Conservation (phyloP, 441 rosid species). For the Aquilaria agallochum region DNA sequence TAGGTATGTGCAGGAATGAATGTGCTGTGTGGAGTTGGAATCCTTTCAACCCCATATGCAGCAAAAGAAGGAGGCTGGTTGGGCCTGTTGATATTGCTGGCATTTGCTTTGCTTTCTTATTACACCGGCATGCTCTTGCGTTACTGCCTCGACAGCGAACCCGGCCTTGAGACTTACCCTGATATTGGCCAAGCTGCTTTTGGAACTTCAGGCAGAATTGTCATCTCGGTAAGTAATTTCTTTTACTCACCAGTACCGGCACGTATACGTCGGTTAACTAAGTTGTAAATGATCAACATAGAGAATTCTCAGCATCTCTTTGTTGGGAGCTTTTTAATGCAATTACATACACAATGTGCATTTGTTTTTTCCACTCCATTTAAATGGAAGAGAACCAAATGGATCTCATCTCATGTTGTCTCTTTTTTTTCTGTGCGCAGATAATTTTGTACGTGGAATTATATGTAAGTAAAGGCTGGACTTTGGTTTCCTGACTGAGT, state of each 20-base stretch:
- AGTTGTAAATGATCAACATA: too few species aligned
- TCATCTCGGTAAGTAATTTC: slow-evolving; percentile 48
- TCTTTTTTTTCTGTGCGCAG: slow-evolving; percentile 45
- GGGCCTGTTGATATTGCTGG: slow-evolving; percentile 55
- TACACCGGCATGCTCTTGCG: slow-evolving; percentile 88
- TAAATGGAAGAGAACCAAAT: too few species aligned
- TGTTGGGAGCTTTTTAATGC: too few species aligned
- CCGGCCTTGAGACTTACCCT: slow-evolving; percentile 86
- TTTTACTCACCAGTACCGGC: too few species aligned
- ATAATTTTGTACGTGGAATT: slow-evolving; percentile 71
- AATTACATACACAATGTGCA: neutral
- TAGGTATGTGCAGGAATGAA: slow-evolving; percentile 57
- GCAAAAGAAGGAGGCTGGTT: slow-evolving; percentile 95
- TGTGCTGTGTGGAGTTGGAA: slow-evolving; percentile 93
- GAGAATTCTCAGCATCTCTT: too few species aligned
- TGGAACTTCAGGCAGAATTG: slow-evolving; percentile 65
- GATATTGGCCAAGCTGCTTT: slow-evolving; percentile 95
- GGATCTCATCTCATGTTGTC: neutral
- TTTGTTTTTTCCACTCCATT: neutral
- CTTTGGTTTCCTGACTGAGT: neutral
- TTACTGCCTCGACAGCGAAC: slow-evolving; percentile 69
- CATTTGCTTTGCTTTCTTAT: slow-evolving; percentile 66
- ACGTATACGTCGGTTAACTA: too few species aligned
- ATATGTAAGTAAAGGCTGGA: slow-evolving; percentile 66
- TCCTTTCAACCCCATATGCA: slow-evolving; percentile 86